Evolutionary conservation across 2,329 filamentous ascomycete species (phyloP), one percentile per base, ranked within the genome.

Genomic region (Bipolaris oryzae): DNA sequence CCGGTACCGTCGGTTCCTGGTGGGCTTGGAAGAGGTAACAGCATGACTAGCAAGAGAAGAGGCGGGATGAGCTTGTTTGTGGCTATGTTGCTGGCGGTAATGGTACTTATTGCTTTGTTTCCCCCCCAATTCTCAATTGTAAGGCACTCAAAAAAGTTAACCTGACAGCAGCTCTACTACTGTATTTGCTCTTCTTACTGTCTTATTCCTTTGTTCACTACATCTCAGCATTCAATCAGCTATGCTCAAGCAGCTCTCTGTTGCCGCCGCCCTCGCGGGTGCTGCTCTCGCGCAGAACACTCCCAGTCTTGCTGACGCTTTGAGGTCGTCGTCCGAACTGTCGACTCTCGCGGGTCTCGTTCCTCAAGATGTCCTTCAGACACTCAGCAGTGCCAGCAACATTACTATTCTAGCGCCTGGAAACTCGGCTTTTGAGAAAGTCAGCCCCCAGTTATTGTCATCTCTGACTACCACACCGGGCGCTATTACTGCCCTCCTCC

Each of bases 321-420:
- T 70, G 45, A 62, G 51, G 41, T 59, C 60, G 1, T 58, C 66
- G 2, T 3, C 51, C 6, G 49, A 75, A 23, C 64, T 78, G 9
- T 72, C 73, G 4, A 69, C 65, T 37, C 64, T 78, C 18, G 64
- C 67, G 38, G 63, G 62, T 6, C 71, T 81, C 51, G 70, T 84
- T 28, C 50, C 61, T 13, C 57, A 64, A 20, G 70, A 74, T 47
- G 75, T 83, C 16, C 55, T 79, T 13, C 38, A 65, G 10, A 56
- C 73, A 3, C 71, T 85, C 31, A 66, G 68, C 34, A 65, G 62
- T 23, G 72, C 79, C 3, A 63, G 66, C 13, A 85, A 87, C 66
- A 77, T 87, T 55, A 88, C 86, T 6, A 74, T 87, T 35, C 78
- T 87, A 5, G 85, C 85, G 0, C 85, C 85, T 0, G 81, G 77